These are phyloP conservation scores for Selaginella moellendorffii DNA, from an alignment of 75 land plant genomes.

Conservation along the genomic window DNA sequence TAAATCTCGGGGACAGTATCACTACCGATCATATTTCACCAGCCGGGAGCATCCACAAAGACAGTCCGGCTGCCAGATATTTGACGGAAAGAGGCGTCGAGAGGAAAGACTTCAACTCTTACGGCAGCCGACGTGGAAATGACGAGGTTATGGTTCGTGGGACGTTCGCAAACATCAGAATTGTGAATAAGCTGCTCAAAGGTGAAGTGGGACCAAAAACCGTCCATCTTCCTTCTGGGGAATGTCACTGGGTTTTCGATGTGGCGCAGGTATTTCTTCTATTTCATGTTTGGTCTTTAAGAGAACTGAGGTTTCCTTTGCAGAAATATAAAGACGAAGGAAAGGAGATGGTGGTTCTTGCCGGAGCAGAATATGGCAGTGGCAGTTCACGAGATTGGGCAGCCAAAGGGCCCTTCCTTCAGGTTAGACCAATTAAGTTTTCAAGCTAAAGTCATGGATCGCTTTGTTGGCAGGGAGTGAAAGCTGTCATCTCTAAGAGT, in stretches of 20 bases:
- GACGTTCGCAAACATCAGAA: slow-evolving; percentile 86
- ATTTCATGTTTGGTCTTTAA: too few relatives aligned
- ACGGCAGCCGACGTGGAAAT: slow-evolving; percentile 97
- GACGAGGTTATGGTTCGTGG: slow-evolving; percentile 95
- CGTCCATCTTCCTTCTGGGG: slow-evolving; percentile 77
- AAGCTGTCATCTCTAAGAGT: slow-evolving; percentile 85
- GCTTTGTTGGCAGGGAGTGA: slow-evolving; percentile 49
- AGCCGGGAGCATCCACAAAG: slow-evolving; percentile 85
- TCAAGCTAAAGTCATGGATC: neutral
- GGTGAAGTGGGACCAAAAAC: slow-evolving; percentile 92
- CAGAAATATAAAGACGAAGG: slow-evolving; percentile 77
- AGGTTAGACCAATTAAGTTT: slow-evolving; percentile 26
- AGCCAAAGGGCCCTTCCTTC: slow-evolving; percentile 86
- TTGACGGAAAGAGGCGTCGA: slow-evolving; percentile 74
- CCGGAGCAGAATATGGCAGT: slow-evolving; percentile 93
- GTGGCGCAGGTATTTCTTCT: slow-evolving; percentile 68
- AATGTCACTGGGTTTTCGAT: slow-evolving; percentile 67
- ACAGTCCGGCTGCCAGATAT: slow-evolving; percentile 87
- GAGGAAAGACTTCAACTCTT: slow-evolving; percentile 76
- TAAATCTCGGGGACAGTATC: slow-evolving; percentile 82
- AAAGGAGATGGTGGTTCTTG: slow-evolving; percentile 51
- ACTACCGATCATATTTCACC: slow-evolving; percentile 93
- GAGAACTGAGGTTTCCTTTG: neutral
- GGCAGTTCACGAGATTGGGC: slow-evolving; percentile 98
- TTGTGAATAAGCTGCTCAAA: slow-evolving; percentile 75